A percentile compares a stretch with the other conserved stretches of the same genome.
Conservation (phyloP, 306 rosid genomes). For the Inga oerstediana region DNA sequence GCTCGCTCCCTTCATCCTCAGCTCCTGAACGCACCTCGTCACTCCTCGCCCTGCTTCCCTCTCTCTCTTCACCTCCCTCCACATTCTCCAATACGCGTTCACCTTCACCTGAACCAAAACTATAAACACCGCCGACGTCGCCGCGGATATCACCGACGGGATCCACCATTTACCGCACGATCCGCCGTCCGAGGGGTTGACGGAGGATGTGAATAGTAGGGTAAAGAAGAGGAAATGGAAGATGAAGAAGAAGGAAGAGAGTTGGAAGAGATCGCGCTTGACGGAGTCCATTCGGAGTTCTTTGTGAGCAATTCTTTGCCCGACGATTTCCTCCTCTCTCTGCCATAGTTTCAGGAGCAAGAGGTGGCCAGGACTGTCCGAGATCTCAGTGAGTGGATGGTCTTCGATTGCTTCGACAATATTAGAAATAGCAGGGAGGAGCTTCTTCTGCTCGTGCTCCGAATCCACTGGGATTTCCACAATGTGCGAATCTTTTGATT, state of each 20-base stretch:
- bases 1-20: slow-evolving; percentile 92
- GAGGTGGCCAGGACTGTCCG: slow-evolving; percentile 78
- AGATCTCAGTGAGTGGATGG: slow-evolving; percentile 83
- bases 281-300: slow-evolving; percentile 62
- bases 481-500: slow-evolving; percentile 56
- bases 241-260: slow-evolving; percentile 66
- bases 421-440: slow-evolving; percentile 30
- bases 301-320: slow-evolving; percentile 49
- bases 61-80: slow-evolving; percentile 62
- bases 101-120: slow-evolving; percentile 59
- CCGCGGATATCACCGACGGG: slow-evolving; percentile 52
- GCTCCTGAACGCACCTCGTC: slow-evolving; percentile 67
- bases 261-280: slow-evolving; percentile 66
- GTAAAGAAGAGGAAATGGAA: slow-evolving; percentile 74
- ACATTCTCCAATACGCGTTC: slow-evolving; percentile 68
- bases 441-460: slow-evolving; percentile 56
- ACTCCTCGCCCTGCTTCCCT: slow-evolving; percentile 54
- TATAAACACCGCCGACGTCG: slow-evolving; percentile 63
- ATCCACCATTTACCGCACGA: slow-evolving; percentile 82
- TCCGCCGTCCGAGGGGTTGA: background rate
- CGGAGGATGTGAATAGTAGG: slow-evolving; percentile 65
- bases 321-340: slow-evolving; percentile 73
- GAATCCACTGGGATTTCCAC: slow-evolving; percentile 79
- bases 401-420: slow-evolving; percentile 67
- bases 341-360: slow-evolving; percentile 88